Base-by-base conservation (phyloP, 164 flowering plant species). In the Piper betle region DNA sequence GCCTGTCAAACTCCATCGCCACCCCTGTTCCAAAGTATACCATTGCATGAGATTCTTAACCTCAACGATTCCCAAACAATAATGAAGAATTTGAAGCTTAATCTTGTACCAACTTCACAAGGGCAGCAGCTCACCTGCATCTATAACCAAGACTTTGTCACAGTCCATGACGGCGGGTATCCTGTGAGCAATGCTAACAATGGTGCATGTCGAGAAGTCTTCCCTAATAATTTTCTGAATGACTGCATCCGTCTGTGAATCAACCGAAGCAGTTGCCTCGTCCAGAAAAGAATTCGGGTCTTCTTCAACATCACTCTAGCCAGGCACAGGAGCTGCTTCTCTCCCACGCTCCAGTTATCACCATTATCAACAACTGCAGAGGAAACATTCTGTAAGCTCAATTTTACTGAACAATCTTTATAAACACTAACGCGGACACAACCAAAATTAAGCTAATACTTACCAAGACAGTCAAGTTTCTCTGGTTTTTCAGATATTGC, bases 221-320 rank as follows among this genome's bases (percentile, higher is more conserved):
- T 82, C 66, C 54, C 91, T 79, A 65, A 86, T 88, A 6, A 86
- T 75, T 50, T 71, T 76, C 67, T 83, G 97, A 11, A 88, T 74
- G 62, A 78, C 68, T 3, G 84, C 82, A 78, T 91, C 96, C 1
- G 94, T 91, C 37, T 89, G 80, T 5, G 91, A 81, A 64, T 88
- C 97, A 9, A 88, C 83, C 13, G 96, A 91, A 54, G 91, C 97
- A 25, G 96, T 91, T 11, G 96, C 96, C 73, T 91, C 97, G 72
- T 91, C 97, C 6, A 88, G 75, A 20, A 91, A 88, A 91, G 77
- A 59, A 91, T 81, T 75, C 60, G 80, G 72, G 81, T 88, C 62
- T 88, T 74, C 69, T 64, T 83, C 0, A 88, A 74, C 3, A 91
- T 77, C 0, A 86, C 96, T 63, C 97, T 75, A 20, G 93, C 97